A percentile compares a stretch with the other conserved stretches of the same genome.
Evolutionary conservation across 1,284 basidiomycete genomes (phyloP).

Genomic region (Ustilago vetiveriae): DNA sequence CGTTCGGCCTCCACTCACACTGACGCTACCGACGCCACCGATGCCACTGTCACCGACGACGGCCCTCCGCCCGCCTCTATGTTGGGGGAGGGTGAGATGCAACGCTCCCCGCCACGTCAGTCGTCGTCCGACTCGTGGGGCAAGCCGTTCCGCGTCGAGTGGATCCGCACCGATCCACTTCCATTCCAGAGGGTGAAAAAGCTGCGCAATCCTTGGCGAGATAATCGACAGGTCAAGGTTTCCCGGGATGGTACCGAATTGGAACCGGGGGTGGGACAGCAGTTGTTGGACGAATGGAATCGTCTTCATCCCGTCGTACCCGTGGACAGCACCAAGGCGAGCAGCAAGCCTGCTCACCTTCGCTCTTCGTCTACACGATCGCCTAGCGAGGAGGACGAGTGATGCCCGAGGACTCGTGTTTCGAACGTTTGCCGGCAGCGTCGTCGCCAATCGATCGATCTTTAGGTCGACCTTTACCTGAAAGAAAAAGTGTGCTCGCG

Average conservation of each 20-base stretch:
- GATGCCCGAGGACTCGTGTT: background rate
- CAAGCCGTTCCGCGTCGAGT: constrained; percentile 80
- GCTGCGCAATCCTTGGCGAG: constrained; percentile 90
- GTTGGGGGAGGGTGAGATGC: constrained; percentile 7
- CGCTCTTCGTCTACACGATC: background rate
- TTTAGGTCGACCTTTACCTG: too few relatives aligned
- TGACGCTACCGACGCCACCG: constrained; percentile 19
- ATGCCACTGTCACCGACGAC: constrained; percentile 14
- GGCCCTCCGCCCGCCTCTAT: background rate
- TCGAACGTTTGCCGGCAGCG: too few relatives aligned
- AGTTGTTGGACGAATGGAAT: constrained; percentile 81
- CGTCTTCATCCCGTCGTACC: constrained; percentile 8
- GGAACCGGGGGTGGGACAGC: constrained; percentile 80
- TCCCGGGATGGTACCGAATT: constrained; percentile 91
- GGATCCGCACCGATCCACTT: constrained; percentile 80
- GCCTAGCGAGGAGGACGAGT: constrained; percentile 44
- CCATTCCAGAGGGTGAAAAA: constrained; percentile 81
- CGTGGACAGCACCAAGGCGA: constrained; percentile 18
- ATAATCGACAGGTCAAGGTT: constrained; percentile 83
- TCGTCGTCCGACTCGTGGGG: constrained; percentile 49
- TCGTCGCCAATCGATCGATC: too few relatives aligned
- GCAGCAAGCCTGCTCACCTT: constrained; percentile 1
- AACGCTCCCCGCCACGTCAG: constrained; percentile 26
- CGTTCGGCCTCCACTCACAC: constrained; percentile 42
- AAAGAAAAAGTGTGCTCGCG: too few relatives aligned